Evolutionary conservation across 441 rosid genomes (phyloP).

Genomic region (Pelargonium australe): DNA sequence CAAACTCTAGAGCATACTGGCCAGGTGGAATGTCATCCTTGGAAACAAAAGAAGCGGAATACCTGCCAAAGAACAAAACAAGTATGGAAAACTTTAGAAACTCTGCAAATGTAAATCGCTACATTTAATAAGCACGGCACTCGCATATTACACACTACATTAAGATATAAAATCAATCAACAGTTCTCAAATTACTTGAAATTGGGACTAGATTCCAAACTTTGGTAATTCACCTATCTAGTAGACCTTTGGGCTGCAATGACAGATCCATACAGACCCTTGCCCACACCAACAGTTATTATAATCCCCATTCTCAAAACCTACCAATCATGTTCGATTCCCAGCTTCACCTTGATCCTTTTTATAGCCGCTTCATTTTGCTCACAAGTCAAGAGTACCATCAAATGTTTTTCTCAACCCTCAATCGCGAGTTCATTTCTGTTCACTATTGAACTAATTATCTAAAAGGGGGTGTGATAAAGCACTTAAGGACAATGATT

Average conservation of each 20-base stretch:
- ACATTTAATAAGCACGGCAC: background rate
- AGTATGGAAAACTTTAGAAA: constrained; percentile 18
- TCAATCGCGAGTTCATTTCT: background rate
- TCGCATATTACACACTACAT: background rate
- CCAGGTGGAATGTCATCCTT: constrained; percentile 59
- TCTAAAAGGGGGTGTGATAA: background rate
- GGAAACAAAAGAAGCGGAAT: constrained; percentile 68
- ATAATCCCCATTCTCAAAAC: background rate
- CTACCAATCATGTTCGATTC: background rate
- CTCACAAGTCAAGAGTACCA: background rate
- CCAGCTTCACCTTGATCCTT: background rate
- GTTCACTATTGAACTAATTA: no score
- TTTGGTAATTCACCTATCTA: background rate
- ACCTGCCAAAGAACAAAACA: constrained; percentile 39
- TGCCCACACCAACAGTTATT: background rate
- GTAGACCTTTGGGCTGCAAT: background rate
- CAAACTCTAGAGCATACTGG: constrained; percentile 61
- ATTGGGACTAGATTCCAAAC: background rate
- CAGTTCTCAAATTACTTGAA: background rate
- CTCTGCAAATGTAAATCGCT: background rate
- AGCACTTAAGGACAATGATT: background rate
- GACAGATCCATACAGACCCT: background rate
- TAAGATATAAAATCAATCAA: background rate
- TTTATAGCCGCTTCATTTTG: background rate
- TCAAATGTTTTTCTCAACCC: background rate